Percentiles rank a stretch among this genome's conserved stretches.
phyloP scores from a whole-genome alignment of 139 green algal genomes.

The Asterochloris erici region DNA sequence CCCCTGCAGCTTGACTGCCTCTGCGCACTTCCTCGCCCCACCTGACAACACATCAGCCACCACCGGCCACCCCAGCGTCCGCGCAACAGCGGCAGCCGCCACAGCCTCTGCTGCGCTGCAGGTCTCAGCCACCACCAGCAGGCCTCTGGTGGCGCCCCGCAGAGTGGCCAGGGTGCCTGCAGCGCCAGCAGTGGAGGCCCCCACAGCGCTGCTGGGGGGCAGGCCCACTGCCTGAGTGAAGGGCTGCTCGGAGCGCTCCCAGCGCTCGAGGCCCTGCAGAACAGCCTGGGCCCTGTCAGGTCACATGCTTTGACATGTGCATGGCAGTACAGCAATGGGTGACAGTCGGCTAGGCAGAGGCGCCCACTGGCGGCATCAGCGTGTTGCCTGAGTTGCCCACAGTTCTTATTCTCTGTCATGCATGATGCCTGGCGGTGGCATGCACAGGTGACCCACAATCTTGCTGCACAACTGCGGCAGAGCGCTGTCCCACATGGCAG shows the following conservation, averaged over 20 bases:
- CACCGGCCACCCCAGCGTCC: conserved; percentile 78
- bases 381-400: too few species aligned
- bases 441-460: too few species aligned
- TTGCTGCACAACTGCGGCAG: not conserved
- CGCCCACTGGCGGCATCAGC: too few species aligned
- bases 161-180: conserved; percentile 14
- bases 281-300: not conserved
- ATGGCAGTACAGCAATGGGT: too few species aligned
- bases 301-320: not conserved
- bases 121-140: conserved; percentile 83
- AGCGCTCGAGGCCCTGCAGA: conserved; percentile 58
- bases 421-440: too few species aligned
- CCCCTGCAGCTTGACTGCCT: too few species aligned
- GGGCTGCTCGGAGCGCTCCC: conserved; percentile 37
- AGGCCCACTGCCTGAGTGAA: conserved; percentile 32
- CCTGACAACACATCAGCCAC: conserved; percentile 83
- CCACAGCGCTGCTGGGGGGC: too few species aligned
- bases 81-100: conserved; percentile 47
- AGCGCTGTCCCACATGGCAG: not conserved
- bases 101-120: conserved; percentile 41
- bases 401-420: too few species aligned
- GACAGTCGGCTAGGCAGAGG: too few species aligned
- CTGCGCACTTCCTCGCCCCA: not conserved
- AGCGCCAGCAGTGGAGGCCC: not conserved
- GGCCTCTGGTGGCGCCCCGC: conserved; percentile 35